Conservation (phyloP, 306 rosid genomes). For the Glycine soja region DNA sequence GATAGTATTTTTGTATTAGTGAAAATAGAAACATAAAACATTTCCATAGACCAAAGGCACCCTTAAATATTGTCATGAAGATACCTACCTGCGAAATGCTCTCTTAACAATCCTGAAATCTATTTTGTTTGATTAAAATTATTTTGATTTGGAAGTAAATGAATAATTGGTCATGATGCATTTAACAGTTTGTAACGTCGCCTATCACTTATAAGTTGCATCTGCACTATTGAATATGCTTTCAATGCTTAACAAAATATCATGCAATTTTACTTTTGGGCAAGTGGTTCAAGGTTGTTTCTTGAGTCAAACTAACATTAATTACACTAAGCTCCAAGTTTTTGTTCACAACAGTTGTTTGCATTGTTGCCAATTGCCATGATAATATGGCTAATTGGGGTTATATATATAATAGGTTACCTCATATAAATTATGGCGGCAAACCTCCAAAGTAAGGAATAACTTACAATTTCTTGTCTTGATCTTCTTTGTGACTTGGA, state of each 20-base stretch:
- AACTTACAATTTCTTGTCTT: constrained; percentile 25
- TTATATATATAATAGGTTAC: constrained; percentile 75
- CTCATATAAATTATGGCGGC: constrained; percentile 93
- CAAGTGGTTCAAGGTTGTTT: constrained; percentile 14
- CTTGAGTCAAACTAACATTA: constrained; percentile 20
- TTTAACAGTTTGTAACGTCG: constrained; percentile 10
- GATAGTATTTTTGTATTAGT: constrained; percentile 7
- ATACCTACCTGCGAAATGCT: constrained; percentile 23
- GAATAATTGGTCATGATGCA: constrained; percentile 19
- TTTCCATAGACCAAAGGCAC: not conserved
- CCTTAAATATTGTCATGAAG: not conserved
- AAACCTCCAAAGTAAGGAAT: constrained; percentile 95
- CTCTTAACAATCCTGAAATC: constrained; percentile 23
- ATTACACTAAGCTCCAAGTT: constrained; percentile 24
- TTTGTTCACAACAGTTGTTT: constrained; percentile 39
- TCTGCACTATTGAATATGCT: not conserved
- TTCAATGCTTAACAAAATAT: constrained; percentile 17
- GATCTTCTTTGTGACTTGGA: constrained; percentile 27
- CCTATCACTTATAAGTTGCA: constrained; percentile 15
- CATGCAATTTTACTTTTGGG: constrained; percentile 27
- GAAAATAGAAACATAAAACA: not conserved
- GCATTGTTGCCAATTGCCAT: constrained; percentile 29
- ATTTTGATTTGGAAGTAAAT: not conserved
- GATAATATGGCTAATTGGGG: constrained; percentile 40
- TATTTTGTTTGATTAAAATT: constrained; percentile 6